These are phyloP conservation scores for Batrachochytrium dendrobatidis DNA, from an alignment of 371 early-diverging fungal genomes.

Conservation along the genomic window DNA sequence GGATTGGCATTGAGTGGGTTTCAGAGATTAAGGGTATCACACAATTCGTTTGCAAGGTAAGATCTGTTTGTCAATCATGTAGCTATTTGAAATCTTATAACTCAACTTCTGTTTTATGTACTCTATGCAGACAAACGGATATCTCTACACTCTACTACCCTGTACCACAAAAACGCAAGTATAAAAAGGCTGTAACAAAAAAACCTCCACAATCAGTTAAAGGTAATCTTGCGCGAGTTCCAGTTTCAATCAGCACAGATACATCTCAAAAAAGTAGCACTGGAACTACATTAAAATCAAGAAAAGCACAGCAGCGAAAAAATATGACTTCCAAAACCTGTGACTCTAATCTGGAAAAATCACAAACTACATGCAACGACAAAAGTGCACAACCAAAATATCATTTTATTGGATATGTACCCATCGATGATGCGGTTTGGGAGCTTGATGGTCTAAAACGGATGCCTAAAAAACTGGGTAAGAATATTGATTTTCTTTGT, in stretches of 20 bases:
- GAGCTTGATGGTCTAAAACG: conserved; percentile 80
- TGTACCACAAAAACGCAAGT: background rate
- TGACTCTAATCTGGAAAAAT: too few relatives aligned
- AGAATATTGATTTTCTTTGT: background rate
- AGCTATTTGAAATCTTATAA: too few relatives aligned
- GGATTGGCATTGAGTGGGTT: conserved; percentile 79
- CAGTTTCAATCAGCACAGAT: too few relatives aligned
- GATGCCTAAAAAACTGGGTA: conserved; percentile 41
- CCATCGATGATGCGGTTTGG: conserved; percentile 66
- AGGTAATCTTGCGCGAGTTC: too few relatives aligned
- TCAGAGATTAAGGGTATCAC: conserved; percentile 69
- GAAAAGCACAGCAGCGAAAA: background rate
- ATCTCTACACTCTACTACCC: conserved; percentile 14
- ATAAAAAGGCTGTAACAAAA: too few relatives aligned
- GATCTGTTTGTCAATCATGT: background rate
- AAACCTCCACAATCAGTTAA: too few relatives aligned
- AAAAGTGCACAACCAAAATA: background rate
- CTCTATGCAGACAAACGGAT: conserved; percentile 52
- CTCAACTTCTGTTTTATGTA: conserved; percentile 13
- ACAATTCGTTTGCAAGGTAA: conserved; percentile 75
- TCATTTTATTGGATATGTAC: conserved; percentile 84
- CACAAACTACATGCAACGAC: background rate
- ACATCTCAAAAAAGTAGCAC: too few relatives aligned
- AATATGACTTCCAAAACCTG: background rate
- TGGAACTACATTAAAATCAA: too few relatives aligned